Evolutionary conservation across 306 rosid genomes (phyloP).

Genomic region (Quercus alba): DNA sequence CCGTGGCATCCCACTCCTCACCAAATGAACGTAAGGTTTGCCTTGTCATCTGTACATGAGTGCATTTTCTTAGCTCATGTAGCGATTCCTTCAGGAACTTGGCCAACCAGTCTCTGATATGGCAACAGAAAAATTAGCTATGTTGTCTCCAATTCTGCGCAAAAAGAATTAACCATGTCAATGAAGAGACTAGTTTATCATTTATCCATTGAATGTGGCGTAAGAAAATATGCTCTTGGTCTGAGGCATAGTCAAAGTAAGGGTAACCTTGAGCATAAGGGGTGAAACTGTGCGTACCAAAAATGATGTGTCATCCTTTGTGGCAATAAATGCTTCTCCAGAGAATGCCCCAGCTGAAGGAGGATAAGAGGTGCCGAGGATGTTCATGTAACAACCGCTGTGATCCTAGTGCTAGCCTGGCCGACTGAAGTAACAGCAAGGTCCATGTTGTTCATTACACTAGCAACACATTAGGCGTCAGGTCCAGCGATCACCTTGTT

Average conservation of each 20-base stretch:
- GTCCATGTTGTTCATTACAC: not conserved
- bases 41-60: not conserved
- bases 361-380: not conserved
- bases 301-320: not conserved
- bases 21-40: not conserved
- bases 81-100: not conserved
- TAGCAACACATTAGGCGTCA: not conserved
- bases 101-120: slow-evolving; percentile 10
- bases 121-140: not conserved
- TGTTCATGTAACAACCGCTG: not conserved
- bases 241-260: slow-evolving; percentile 1
- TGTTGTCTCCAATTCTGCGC: not conserved
- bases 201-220: slow-evolving; percentile 10
- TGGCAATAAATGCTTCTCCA: not conserved
- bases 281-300: slow-evolving; percentile 7
- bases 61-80: not conserved
- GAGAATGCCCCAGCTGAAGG: not conserved
- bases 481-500: not conserved
- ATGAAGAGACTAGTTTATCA: not conserved
- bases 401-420: not conserved
- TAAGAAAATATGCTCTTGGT: not conserved
- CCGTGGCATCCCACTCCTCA: not conserved
- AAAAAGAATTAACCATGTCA: not conserved
- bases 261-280: slow-evolving; percentile 21
- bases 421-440: not conserved